A percentile compares a stretch with the other conserved stretches of the same genome.
phyloP scores from a whole-genome alignment of 2,329 filamentous ascomycete species.

The Drechslerella coelobrocha region DNA sequence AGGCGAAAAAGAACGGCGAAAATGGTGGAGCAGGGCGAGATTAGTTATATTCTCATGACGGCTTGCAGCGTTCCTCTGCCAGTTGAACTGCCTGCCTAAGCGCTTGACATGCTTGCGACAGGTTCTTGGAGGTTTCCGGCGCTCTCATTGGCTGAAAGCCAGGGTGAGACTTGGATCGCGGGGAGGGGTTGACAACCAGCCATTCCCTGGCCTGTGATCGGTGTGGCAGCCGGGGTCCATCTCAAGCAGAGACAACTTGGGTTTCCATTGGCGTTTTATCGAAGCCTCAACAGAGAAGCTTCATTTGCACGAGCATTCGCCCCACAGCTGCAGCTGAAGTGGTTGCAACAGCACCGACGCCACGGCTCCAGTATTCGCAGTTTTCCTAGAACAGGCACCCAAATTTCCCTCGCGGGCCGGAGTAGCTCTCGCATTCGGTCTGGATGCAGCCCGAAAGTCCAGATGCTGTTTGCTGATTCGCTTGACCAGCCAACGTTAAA shows the following conservation, averaged over 20 bases:
- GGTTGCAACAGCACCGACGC: constrained; percentile 7
- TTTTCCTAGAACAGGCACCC: constrained; percentile 6
- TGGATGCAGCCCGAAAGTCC: constrained; percentile 16
- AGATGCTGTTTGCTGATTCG: constrained; percentile 2
- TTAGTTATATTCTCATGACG: constrained; percentile 51
- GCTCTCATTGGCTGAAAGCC: constrained; percentile 33
- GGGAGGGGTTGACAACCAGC: constrained; percentile 38
- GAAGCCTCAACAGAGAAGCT: constrained; percentile 10
- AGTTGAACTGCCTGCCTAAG: constrained; percentile 44
- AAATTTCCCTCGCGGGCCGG: constrained; percentile 1
- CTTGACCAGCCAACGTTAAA: constrained; percentile 2
- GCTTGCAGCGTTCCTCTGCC: constrained; percentile 47
- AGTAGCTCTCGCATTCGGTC: constrained; percentile 1
- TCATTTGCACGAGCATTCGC: background rate
- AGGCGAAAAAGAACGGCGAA: constrained; percentile 13
- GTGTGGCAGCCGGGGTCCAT: constrained; percentile 41
- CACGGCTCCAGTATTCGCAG: constrained; percentile 2
- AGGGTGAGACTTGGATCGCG: constrained; percentile 34
- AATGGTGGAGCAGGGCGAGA: constrained; percentile 47
- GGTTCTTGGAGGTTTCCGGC: constrained; percentile 20
- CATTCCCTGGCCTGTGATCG: constrained; percentile 34
- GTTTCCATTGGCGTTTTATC: constrained; percentile 52
- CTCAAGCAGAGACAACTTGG: constrained; percentile 29
- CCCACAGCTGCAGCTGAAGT: background rate
- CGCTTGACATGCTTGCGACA: constrained; percentile 50